Percentiles rank a stretch among this genome's conserved stretches.
phyloP scores from a whole-genome alignment of 306 rosid species.

The Oemleria cerasiformis region DNA sequence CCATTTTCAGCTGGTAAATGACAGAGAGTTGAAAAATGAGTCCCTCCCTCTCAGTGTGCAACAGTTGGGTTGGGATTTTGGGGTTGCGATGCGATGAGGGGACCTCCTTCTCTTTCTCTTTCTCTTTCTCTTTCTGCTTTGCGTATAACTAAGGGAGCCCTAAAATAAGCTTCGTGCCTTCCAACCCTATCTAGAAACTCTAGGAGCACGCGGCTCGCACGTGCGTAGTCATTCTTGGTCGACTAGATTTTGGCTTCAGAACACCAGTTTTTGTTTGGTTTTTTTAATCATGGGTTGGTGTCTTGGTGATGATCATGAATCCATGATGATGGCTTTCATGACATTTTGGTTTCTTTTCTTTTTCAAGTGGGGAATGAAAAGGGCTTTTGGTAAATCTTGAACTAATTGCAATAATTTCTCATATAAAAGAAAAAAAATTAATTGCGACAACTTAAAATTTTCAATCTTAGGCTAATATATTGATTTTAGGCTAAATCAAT shows the following conservation, averaged over 20 bases:
- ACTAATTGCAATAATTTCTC: too few species aligned
- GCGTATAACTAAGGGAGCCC: neutral
- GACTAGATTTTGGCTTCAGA: neutral
- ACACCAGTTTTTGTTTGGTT: neutral
- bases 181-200: slow-evolving; percentile 5
- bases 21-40: slow-evolving; percentile 12
- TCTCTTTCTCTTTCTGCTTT: neutral
- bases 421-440: too few species aligned
- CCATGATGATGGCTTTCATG: neutral
- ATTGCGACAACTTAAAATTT: too few species aligned
- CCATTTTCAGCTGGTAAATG: slow-evolving; percentile 44
- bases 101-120: too few species aligned
- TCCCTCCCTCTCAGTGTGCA: neutral
- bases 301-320: neutral
- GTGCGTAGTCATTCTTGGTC: neutral
- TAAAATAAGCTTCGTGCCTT: neutral
- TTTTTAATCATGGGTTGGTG: neutral
- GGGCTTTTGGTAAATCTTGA: too few species aligned
- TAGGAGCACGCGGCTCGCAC: slow-evolving; percentile 4
- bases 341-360: neutral
- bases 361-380: neutral
- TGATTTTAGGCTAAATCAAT: too few species aligned
- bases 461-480: too few species aligned
- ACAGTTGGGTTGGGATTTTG: neutral
- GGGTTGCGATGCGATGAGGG: neutral